Conservation (phyloP, 495 filamentous ascomycete species). For the Penicillium steckii region DNA sequence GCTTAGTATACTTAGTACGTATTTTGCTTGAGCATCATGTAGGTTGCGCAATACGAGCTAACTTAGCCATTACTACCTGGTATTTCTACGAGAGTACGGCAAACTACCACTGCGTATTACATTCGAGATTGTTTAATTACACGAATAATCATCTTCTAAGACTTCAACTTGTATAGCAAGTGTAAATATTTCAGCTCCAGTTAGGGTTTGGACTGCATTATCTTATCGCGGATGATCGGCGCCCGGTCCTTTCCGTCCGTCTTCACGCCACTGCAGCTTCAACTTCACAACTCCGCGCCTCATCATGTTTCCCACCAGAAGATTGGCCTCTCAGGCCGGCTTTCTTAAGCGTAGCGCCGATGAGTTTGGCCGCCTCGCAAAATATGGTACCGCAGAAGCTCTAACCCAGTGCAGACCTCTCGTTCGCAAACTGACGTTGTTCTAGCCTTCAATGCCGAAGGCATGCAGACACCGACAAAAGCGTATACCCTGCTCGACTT, state of each 20-base stretch:
- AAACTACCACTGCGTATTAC: too few relatives aligned
- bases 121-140: too few relatives aligned
- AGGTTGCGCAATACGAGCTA: too few relatives aligned
- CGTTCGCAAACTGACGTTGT: not conserved
- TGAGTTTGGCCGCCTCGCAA: conserved; percentile 60
- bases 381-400: conserved; percentile 42
- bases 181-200: too few relatives aligned
- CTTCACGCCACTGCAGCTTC: not conserved
- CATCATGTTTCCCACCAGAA: conserved; percentile 47
- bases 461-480: conserved; percentile 45
- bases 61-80: too few relatives aligned
- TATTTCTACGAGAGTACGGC: too few relatives aligned
- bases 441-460: conserved; percentile 52
- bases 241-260: not conserved
- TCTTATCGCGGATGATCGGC: conserved; percentile 23
- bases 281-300: not conserved
- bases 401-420: not conserved
- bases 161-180: too few relatives aligned
- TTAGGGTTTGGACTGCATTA: not conserved
- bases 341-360: conserved; percentile 65
- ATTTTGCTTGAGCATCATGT: too few relatives aligned
- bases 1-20: too few relatives aligned
- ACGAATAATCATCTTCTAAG: too few relatives aligned
- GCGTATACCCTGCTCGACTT: conserved; percentile 55
- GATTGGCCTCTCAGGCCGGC: conserved; percentile 47